phyloP scores from a whole-genome alignment of 495 filamentous ascomycete genomes.

The Podospora bellae-mahoneyi region DNA sequence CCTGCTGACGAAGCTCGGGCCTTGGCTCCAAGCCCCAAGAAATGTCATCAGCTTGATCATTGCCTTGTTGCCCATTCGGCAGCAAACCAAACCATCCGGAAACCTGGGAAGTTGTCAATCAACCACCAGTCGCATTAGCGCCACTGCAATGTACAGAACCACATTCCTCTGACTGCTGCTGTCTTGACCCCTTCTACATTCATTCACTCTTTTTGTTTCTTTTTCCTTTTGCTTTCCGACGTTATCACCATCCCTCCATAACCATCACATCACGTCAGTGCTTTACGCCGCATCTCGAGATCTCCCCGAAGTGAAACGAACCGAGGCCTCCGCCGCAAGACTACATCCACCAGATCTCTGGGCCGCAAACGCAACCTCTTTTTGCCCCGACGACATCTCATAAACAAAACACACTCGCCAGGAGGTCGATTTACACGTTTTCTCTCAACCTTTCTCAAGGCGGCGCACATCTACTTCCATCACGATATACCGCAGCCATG shows the following conservation, averaged over 20 bases:
- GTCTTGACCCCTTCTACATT: slow-evolving; percentile 7
- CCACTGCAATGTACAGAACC: background rate
- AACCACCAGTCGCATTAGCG: background rate
- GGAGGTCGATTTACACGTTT: background rate
- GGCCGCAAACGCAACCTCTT: background rate
- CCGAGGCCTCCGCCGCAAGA: background rate
- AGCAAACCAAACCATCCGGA: slow-evolving; percentile 3
- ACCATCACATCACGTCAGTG: background rate
- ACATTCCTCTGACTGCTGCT: background rate
- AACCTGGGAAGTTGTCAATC: background rate
- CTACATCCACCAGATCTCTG: background rate
- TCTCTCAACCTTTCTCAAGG: background rate
- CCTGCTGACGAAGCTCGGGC: slow-evolving; percentile 9
- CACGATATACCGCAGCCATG: slow-evolving; percentile 46
- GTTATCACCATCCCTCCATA: background rate
- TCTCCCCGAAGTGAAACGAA: background rate
- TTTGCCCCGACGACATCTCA: background rate
- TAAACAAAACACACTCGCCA: background rate
- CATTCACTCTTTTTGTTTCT: background rate
- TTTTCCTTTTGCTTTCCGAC: background rate
- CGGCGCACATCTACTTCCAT: background rate
- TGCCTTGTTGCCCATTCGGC: slow-evolving; percentile 10
- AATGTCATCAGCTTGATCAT: slow-evolving; percentile 8
- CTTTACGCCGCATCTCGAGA: background rate
- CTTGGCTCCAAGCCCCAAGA: slow-evolving; percentile 1